Base-by-base conservation (phyloP, 805 yeast genomes). In the Pichia kluyveri region DNA sequence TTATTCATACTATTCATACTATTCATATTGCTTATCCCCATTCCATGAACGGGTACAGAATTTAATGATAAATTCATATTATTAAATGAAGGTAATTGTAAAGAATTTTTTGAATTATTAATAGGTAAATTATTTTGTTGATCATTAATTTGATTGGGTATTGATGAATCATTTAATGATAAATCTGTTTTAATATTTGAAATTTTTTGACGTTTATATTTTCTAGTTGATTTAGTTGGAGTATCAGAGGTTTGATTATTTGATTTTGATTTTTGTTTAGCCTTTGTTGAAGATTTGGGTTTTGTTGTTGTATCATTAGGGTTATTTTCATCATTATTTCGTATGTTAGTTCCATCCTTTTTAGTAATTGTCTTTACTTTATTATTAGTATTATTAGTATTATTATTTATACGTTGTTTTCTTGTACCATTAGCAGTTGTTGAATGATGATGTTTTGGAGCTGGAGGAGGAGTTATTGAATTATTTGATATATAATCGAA, bases 371-470 rank as follows among this genome's bases (percentile, higher is more conserved):
- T 8, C n/a, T 23, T 23, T 23, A 23, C 26, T 19, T 19, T 19
- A 19, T n/a, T 17, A 17, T n/a, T 17, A 11, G 19, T 8, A 8
- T 5, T 12, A 8, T 32, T 32, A 32, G 36, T 11, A 8, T 32
- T 32, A 32, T 9, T 32, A 11, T 46, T 43, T 14, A 54, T 48
- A 15, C 56, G 54, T 23, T 54, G 51, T 55, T 51, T 55, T 48
- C 42, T 64, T 60, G 41, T 71, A 15, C 51, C 59, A 40, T 69
- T 68, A 41, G 68, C 68, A 42, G 76, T 67, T 2, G 86, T 72
- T 7, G 84, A 80, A 58, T 83, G 82, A 45, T 80, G 83, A 56
- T 81, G 83, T 55, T 81, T 77, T 42, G 84, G 82, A 30, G 80
- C 80, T 8, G 76, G 77, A 15, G 83, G 82, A 3, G 82, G 80